phyloP scores from a whole-genome alignment of 2,329 filamentous ascomycete species.

The Escovopsis sp. region DNA sequence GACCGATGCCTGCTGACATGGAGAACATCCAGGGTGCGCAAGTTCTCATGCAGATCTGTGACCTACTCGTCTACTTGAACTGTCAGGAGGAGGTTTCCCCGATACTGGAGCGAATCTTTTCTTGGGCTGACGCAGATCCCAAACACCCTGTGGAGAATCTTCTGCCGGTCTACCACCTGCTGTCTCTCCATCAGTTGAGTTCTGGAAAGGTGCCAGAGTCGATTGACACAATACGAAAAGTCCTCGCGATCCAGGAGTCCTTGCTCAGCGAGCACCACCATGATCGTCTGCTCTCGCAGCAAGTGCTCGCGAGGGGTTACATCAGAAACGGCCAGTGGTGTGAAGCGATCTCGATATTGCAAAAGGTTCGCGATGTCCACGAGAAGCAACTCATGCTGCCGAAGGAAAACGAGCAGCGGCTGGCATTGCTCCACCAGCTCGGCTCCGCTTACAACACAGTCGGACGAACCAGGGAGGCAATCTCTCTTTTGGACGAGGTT shows the following conservation, averaged over 20 bases:
- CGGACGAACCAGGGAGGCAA: conserved; percentile 3
- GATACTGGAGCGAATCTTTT: conserved; percentile 1
- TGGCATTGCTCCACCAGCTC: conserved; percentile 1
- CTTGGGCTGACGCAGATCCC: background rate
- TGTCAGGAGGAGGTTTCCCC: background rate
- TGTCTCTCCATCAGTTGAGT: conserved; percentile 1
- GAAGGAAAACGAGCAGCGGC: background rate
- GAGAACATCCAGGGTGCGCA: background rate
- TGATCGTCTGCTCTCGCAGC: background rate
- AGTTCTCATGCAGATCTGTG: background rate
- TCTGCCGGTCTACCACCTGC: background rate
- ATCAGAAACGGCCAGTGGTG: conserved; percentile 1
- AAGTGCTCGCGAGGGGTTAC: conserved; percentile 3
- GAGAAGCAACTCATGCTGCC: conserved; percentile 1
- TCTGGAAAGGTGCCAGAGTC: background rate
- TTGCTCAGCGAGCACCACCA: too few species aligned
- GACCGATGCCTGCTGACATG: background rate
- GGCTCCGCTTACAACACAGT: conserved; percentile 1
- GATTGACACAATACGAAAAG: background rate
- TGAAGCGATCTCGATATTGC: conserved; percentile 1
- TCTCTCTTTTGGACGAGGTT: conserved; percentile 4
- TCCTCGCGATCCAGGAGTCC: too few species aligned
- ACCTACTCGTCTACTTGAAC: background rate
- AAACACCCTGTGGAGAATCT: background rate
- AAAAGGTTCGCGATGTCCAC: background rate